Conservation (phyloP, 1,284 basidiomycete species). For the Vanrija sp. region DNA sequence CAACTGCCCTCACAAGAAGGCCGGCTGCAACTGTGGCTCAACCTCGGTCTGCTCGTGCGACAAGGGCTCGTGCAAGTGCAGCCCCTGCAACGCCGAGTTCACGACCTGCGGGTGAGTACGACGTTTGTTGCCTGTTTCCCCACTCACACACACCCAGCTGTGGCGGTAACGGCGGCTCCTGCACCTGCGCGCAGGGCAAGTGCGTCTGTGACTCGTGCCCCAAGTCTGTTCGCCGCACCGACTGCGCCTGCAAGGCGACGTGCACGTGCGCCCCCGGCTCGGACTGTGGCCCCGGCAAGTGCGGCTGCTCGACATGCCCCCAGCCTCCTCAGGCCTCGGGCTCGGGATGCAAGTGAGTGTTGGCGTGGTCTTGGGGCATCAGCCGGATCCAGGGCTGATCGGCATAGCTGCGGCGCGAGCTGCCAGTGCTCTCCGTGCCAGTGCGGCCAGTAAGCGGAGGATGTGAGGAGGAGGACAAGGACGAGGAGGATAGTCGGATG, state of each 20-base stretch:
- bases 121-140: no score
- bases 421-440: conserved; percentile 28
- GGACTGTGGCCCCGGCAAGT: conserved; percentile 12
- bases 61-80: no score
- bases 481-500: neutral
- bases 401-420: conserved; percentile 14
- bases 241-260: neutral
- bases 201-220: conserved; percentile 18
- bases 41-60: no score
- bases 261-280: conserved; percentile 12
- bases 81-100: no score
- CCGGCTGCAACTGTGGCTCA: neutral
- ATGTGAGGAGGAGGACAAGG: neutral
- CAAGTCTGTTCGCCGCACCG: conserved; percentile 18
- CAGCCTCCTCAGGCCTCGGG: neutral
- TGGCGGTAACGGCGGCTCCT: conserved; percentile 7
- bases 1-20: neutral
- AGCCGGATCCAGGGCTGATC: neutral
- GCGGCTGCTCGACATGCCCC: conserved; percentile 15
- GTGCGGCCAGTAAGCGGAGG: conserved; percentile 9
- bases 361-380: neutral
- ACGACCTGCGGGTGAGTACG: no score
- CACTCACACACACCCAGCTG: no score
- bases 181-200: conserved; percentile 22
- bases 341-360: neutral